Base-by-base conservation (phyloP, 108 stramenopile genomes). In the Licmophora abbreviata region DNA sequence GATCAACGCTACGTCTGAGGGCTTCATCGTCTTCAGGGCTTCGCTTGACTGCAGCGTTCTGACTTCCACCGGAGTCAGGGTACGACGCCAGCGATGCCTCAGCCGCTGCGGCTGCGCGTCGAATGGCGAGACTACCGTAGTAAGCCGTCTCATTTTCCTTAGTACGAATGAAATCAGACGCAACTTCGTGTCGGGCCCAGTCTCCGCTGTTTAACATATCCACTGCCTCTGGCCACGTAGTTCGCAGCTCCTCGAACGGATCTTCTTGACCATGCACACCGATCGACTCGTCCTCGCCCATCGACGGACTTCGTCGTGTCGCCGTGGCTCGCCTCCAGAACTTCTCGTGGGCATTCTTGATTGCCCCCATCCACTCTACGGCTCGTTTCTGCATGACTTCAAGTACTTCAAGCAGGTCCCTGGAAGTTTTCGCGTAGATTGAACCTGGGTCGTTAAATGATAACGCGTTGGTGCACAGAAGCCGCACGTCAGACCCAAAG, bases 61-160 rank as follows among this genome's bases (percentile, higher is more conserved):
- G 68, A 11, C 58, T 54, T 38, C 69, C 72, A 37, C 54, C 52
- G 3, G 51, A 36, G 24, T 75, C 76, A 18, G 56, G 41, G 23
- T 66, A 54, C 25, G 76, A 49, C 9, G 69, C 72, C 27, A 83
- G 50, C 1, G 81, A 79, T 24, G 76, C 73, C 21, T 74, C 63
- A 11, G 85, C 80, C 8, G 89, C 85, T 18, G 44, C 51, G 15
- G 85, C 80, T 29, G 77, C 71, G 24, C 89, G 56, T 18, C 76
- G 68, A 11, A 91, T 51, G 8, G 85, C 82, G 15, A 91, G 58
- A 4, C 66, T 56, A 12, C 89, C 89, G 42, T 84, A 91, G 53
- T 78, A 91, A 4, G 89, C 89, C 40, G 56, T 64, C 68, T 91
- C 89, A 54, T 91, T 91, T 56, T 91, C 89, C 33, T 66, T 76